Evolutionary conservation across 2,329 filamentous ascomycete species (phyloP).

Genomic region (Penicillium sp.): DNA sequence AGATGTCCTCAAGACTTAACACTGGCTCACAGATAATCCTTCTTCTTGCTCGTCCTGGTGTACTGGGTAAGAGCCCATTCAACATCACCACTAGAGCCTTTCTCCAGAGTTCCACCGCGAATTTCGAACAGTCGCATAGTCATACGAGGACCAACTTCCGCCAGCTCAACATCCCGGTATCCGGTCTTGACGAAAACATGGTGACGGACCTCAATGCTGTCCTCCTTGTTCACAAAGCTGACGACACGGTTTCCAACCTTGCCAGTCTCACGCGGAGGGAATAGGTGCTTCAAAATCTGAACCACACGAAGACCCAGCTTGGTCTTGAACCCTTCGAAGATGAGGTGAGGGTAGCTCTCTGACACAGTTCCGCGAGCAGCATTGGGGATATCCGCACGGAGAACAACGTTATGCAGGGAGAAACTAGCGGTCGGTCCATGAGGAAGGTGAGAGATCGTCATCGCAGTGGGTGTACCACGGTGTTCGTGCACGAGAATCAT

Average conservation of each 20-base stretch:
- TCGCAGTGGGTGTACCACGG: slow-evolving; percentile 78
- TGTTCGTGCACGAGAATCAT: slow-evolving; percentile 85
- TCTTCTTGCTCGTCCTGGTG: slow-evolving; percentile 85
- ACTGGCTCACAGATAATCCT: slow-evolving; percentile 85
- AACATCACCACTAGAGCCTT: slow-evolving; percentile 78
- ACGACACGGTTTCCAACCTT: slow-evolving; percentile 84
- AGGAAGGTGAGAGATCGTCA: slow-evolving; percentile 78
- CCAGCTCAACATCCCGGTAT: slow-evolving; percentile 78
- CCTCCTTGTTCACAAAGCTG: slow-evolving; percentile 86
- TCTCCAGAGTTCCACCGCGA: slow-evolving; percentile 78
- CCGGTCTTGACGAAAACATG: slow-evolving; percentile 93
- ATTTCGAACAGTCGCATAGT: slow-evolving; percentile 97
- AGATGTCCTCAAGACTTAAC: too few species aligned
- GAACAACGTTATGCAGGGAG: slow-evolving; percentile 81
- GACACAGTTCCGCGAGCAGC: slow-evolving; percentile 76
- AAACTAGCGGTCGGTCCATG: slow-evolving; percentile 83
- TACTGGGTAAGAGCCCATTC: slow-evolving; percentile 97
- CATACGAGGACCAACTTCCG: slow-evolving; percentile 87
- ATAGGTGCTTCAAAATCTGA: slow-evolving; percentile 86
- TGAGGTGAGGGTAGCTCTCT: slow-evolving; percentile 85
- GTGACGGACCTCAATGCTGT: slow-evolving; percentile 79
- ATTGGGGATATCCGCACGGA: slow-evolving; percentile 87
- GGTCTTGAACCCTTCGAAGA: slow-evolving; percentile 88
- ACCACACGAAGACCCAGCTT: slow-evolving; percentile 71
- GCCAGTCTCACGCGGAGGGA: slow-evolving; percentile 75